Evolutionary conservation across 1,284 basidiomycete species (phyloP), one percentile per base, ranked within the genome.

Genomic region (Wolfiporia cocos): DNA sequence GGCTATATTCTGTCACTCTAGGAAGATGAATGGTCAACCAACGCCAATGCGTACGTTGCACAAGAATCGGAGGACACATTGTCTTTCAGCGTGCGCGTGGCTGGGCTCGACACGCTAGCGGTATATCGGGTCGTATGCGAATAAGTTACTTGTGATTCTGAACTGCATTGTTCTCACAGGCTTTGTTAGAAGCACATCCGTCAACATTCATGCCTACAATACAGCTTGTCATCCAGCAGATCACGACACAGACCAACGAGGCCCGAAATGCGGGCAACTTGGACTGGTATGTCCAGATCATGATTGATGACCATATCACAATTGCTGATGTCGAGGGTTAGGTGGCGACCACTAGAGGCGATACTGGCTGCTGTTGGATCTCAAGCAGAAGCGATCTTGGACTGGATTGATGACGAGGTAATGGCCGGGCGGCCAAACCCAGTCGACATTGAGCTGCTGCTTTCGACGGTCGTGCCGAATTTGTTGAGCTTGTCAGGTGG

Each of bases 11-110:
- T 9, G 11, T 6, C 32, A 20, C 42, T 38, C 17, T 48, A 94
- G 87, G 92, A 94, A 60, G 92, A 94, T 38, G 86, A 81, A 30
- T 98, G 95, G 94, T 78, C 78, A 3, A 79, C 71, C 41, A 88
- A 97, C 55, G 81, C 90, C 1, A 95, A 96, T 51, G 81, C 86
- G 2, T 98, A 98, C 58, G 84, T 98, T 19, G 86, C 87, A 18
- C 92, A 97, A 55, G 94, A 97, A 57, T 92, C 97, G 49, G 95
- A 97, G 53, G 92, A 96, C 50, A 84, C 83, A 1, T 76, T 88
- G 39, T 62, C 74, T 0, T 94, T 92, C 59, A 88, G 86, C 47
- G 74, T 93, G 34, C 78, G 95, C 29, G 77, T 91, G 9, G 85
- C 88, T 4, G 83, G 85, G 3, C 84, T 92, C 51, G 95, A 97